These are phyloP conservation scores for Spergularia marina DNA, from an alignment of 148 eudicot species.

Conservation along the genomic window DNA sequence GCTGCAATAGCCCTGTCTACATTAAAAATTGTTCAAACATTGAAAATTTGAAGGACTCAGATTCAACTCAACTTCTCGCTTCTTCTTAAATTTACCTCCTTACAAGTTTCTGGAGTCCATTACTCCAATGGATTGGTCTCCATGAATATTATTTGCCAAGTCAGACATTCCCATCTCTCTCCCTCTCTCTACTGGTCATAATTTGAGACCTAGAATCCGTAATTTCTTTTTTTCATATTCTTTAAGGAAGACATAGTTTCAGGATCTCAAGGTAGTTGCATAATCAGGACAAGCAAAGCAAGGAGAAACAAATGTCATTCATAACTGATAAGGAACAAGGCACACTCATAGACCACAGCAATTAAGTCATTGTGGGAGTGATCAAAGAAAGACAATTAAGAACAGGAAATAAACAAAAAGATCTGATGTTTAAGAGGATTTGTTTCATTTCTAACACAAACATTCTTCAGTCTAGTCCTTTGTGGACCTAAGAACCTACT, in stretches of 20 bases:
- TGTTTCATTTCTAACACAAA: neutral
- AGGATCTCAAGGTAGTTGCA: neutral
- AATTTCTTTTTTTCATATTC: neutral
- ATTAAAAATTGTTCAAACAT: too few relatives aligned
- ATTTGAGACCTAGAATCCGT: neutral
- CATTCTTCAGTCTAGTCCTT: neutral
- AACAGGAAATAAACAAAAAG: neutral
- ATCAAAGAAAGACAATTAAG: neutral
- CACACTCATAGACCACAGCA: too few relatives aligned
- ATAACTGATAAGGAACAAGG: neutral
- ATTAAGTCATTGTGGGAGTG: neutral
- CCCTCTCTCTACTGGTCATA: neutral
- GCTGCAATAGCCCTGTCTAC: too few relatives aligned
- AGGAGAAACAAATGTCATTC: neutral
- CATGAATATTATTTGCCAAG: neutral
- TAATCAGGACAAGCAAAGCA: neutral
- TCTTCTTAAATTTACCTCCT: neutral
- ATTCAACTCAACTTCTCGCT: neutral
- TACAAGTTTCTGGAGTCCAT: neutral
- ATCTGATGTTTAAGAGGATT: neutral
- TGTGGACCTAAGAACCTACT: neutral
- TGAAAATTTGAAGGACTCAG: too few relatives aligned
- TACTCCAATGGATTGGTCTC: neutral
- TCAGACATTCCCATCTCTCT: neutral
- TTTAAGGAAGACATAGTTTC: neutral